phyloP scores from a whole-genome alignment of 2,329 filamentous ascomycete species.

The Purpureocillium takamizusanense region DNA sequence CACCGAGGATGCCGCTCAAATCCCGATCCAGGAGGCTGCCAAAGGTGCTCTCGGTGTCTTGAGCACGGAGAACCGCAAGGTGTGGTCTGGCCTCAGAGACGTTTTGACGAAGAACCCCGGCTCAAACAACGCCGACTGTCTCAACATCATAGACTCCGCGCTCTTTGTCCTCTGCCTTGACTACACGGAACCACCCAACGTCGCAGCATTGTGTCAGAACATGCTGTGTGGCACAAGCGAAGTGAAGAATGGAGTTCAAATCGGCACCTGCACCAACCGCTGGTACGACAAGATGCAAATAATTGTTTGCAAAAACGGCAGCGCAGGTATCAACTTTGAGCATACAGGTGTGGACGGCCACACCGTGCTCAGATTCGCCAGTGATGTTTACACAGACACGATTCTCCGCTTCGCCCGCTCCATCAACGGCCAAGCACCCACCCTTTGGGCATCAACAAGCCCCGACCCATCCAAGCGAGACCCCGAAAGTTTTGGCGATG shows the following conservation, averaged over 20 bases:
- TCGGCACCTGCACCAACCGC: conserved; percentile 93
- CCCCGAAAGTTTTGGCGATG: conserved; percentile 83
- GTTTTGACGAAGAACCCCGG: conserved; percentile 76
- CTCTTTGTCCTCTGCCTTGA: conserved; percentile 90
- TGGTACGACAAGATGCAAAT: conserved; percentile 99
- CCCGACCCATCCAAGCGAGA: conserved; percentile 91
- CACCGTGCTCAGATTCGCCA: conserved; percentile 91
- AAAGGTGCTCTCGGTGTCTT: conserved; percentile 89
- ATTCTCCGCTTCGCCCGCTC: conserved; percentile 91
- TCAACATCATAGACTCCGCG: conserved; percentile 92
- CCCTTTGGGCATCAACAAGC: conserved; percentile 81
- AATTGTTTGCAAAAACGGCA: conserved; percentile 97
- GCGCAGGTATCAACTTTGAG: conserved; percentile 97
- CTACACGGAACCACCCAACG: conserved; percentile 75
- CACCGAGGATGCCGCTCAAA: conserved; percentile 80
- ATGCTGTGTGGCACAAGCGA: conserved; percentile 96
- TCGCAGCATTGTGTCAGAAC: conserved; percentile 85
- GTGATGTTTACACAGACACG: conserved; percentile 94
- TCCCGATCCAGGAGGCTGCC: conserved; percentile 87
- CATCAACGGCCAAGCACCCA: conserved; percentile 90
- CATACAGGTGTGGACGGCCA: conserved; percentile 97
- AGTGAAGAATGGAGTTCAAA: conserved; percentile 86
- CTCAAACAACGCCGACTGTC: conserved; percentile 91
- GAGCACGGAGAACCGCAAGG: conserved; percentile 92
- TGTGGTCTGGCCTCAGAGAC: conserved; percentile 87